Base-by-base conservation (phyloP, 495 filamentous ascomycete species). In the Wilcoxina mikolae region DNA sequence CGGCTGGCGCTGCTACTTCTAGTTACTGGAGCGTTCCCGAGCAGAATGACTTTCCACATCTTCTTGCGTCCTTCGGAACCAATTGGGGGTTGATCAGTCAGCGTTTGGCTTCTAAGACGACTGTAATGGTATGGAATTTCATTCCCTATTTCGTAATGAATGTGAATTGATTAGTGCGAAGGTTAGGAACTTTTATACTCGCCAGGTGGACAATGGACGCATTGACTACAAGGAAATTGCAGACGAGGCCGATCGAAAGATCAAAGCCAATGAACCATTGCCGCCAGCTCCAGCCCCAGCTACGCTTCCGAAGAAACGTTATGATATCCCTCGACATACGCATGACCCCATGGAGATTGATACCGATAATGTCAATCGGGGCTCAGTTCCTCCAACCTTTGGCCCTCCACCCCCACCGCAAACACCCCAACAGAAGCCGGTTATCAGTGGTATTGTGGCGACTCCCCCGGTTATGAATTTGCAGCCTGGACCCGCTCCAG, bases 11-110 rank as follows among this genome's bases (percentile, higher is more conserved):
- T 9, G 49, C 49, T 52, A 79, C 87, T 4, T 94, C 87, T 1
- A 95, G 91, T 65, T 98, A 98, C 68, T 98, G 91, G 91, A 95
- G 90, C 58, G 91, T 96, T 24, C 82, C 84, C 1, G 91, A 98
- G 67, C 77, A 83, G 27, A 79, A 72, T 22, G 86, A 95, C 65
- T 96, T 98, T 64, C 80, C 80, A 0, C 74, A 73, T 24, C 69
- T 89, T 49, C 72, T 96, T 41, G 78, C 72, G 44, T 78, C 90
- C 53, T 96, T 85, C 73, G 91, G 91, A 47, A 87, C 85, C 3
- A 84, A 96, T 68, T 98, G 87, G 74, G 73, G 73, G 52, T 76
- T 78, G 4, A 95, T 98, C 65, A 87, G 91, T 12, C 73, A 74
- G 35, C 78, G 83, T 41, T 91, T 96, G 84, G 83, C 82, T 56